A percentile compares a stretch with the other conserved stretches of the same genome.
phyloP scores from a whole-genome alignment of 2,329 filamentous ascomycete species.

The Penicillium sp. region DNA sequence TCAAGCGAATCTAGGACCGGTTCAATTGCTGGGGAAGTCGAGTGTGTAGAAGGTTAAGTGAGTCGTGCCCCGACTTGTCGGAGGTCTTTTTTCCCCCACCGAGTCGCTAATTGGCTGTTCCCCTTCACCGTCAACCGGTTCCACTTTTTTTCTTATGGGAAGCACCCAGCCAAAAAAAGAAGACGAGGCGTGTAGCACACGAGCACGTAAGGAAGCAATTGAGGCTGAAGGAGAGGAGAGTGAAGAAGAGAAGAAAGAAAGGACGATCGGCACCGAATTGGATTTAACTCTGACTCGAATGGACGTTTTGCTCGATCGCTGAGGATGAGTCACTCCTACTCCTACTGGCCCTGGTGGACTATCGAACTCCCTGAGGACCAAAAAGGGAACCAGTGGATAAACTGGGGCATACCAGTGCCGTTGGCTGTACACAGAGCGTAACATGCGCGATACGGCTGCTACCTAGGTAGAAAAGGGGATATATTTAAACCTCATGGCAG shows the following conservation, averaged over 20 bases:
- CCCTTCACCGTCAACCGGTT: constrained; percentile 30
- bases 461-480: background rate
- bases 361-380: background rate
- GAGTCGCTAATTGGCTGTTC: constrained; percentile 28
- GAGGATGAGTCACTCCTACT: constrained; percentile 35
- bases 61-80: constrained; percentile 22
- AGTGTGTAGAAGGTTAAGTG: constrained; percentile 27
- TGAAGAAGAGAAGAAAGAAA: constrained; percentile 11
- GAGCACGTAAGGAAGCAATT: constrained; percentile 9
- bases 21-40: constrained; percentile 29
- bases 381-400: constrained; percentile 11
- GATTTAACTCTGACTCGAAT: background rate
- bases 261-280: background rate
- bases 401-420: constrained; percentile 6
- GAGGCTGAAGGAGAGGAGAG: constrained; percentile 1
- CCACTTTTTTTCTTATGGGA: constrained; percentile 23
- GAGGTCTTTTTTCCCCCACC: constrained; percentile 31
- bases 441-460: background rate
- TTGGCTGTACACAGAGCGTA: background rate
- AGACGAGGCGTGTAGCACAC: constrained; percentile 4
- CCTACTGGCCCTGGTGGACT: background rate
- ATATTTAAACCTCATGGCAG: background rate
- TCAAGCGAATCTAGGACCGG: constrained; percentile 26
- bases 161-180: constrained; percentile 15
- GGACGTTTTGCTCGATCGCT: background rate